A percentile compares a stretch with the other conserved stretches of the same genome.
Evolutionary conservation across 805 yeast genomes (phyloP).

Genomic region (Candida chilensis): DNA sequence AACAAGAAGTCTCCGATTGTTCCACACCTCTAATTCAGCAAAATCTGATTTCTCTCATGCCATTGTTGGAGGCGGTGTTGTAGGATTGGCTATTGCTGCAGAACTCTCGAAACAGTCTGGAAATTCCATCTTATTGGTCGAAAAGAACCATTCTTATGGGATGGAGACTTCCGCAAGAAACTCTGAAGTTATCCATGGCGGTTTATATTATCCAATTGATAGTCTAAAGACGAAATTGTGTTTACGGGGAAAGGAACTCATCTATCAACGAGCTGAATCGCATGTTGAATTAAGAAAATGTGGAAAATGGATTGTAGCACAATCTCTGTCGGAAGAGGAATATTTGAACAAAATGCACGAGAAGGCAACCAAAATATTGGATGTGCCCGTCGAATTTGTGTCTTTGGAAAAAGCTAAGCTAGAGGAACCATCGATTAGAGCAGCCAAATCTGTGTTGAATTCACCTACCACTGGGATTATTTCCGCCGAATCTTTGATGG

Average conservation of each 20-base stretch:
- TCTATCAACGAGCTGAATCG: slow-evolving; percentile 42
- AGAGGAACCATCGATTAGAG: slow-evolving; percentile 61
- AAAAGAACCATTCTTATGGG: slow-evolving; percentile 58
- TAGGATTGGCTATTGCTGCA: slow-evolving; percentile 76
- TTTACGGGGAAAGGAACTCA: slow-evolving; percentile 60
- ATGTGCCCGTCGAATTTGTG: slow-evolving; percentile 53
- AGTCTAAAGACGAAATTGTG: slow-evolving; percentile 65
- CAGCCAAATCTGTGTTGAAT: slow-evolving; percentile 48
- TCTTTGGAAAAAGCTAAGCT: slow-evolving; percentile 29
- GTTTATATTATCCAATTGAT: slow-evolving; percentile 67
- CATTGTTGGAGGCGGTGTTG: slow-evolving; percentile 78
- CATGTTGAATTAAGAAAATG: slow-evolving; percentile 54
- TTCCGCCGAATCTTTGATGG: slow-evolving; percentile 71
- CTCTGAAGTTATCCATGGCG: slow-evolving; percentile 92
- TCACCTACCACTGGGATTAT: slow-evolving; percentile 84
- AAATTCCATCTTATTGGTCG: slow-evolving; percentile 55
- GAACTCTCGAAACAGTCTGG: slow-evolving; percentile 40
- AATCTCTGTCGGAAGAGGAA: slow-evolving; percentile 51
- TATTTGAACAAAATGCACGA: slow-evolving; percentile 44
- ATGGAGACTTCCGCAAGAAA: slow-evolving; percentile 83
- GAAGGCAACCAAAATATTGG: slow-evolving; percentile 36
- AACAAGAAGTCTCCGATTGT: too few relatives aligned
- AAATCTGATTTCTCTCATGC: slow-evolving; percentile 61
- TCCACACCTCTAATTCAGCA: too few relatives aligned
- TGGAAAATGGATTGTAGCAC: slow-evolving; percentile 89